Base-by-base conservation (phyloP, 106 monocot genomes). In the Apostasia ramifera region DNA sequence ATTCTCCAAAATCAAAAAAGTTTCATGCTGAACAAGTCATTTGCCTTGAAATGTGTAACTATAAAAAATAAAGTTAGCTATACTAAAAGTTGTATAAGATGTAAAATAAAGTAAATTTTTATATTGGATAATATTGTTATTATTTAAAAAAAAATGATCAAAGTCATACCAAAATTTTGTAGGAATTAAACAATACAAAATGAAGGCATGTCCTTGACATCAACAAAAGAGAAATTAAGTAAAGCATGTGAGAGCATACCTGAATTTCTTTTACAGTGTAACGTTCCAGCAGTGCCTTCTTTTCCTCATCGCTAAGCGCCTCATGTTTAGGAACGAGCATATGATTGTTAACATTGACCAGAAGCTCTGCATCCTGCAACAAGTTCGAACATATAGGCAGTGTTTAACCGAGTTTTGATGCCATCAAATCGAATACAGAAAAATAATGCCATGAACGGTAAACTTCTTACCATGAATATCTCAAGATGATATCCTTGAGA, bases 181-280 rank as follows among this genome's bases (percentile, higher is more conserved):
- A 1, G 11, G 6, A 52, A 11, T 52, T 52, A 6, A 52, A 11
- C 6, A 52, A 52, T 52, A 52, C 11, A 8, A 52, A 52, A 52
- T 11, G 11, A 52, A 52, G 6, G 52, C 1, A 6, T n/a, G n/a
- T n/a, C n/a, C n/a, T n/a, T n/a, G n/a, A n/a, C n/a, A n/a, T n/a
- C n/a, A n/a, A n/a, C n/a, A n/a, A n/a, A n/a, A n/a, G n/a, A n/a
- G n/a, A n/a, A n/a, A n/a, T n/a, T n/a, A n/a, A n/a, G n/a, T n/a
- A n/a, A n/a, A n/a, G 52, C 1, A 6, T 52, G 52, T 52, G 11
- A 14, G 37, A 15, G 48, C 47, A 8, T 76, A 86, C 90, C 81
- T 90, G 86, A 48, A 81, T 87, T 84, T 91, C 86, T 67, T 91
- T 91, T 39, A 91, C 56, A 66, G 84, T 84, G 61, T 91, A 91